Percentiles rank a stretch among this genome's conserved stretches.
These are phyloP conservation scores for Ciborinia camelliae DNA, from an alignment of 2,329 filamentous ascomycete genomes.

Conservation along the genomic window DNA sequence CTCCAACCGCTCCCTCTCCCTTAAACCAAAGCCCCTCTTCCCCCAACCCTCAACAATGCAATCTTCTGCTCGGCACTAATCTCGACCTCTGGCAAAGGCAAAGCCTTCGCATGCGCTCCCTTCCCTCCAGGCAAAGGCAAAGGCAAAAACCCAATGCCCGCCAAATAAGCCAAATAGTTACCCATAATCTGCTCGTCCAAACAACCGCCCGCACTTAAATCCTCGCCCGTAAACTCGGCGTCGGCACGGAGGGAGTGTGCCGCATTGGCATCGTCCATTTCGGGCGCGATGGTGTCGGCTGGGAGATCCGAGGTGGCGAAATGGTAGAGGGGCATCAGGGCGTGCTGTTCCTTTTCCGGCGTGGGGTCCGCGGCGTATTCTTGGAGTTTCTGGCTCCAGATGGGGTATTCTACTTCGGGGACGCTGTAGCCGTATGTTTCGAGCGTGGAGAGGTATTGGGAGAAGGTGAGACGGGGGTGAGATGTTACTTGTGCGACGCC, in stretches of 20 bases:
- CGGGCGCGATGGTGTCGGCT: constrained; percentile 63
- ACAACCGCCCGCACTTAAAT: constrained; percentile 32
- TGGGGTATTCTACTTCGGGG: constrained; percentile 62
- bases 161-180: constrained; percentile 34
- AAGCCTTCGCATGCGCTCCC: no score
- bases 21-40: constrained; percentile 27
- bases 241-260: constrained; percentile 61
- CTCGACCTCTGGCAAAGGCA: constrained; percentile 20
- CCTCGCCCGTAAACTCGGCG: constrained; percentile 37
- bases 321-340: constrained; percentile 69
- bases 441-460: constrained; percentile 69
- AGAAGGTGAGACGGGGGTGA: constrained; percentile 74
- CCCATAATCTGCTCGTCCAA: constrained; percentile 36
- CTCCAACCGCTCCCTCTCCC: background rate
- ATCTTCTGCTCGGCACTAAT: constrained; percentile 27
- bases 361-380: constrained; percentile 45
- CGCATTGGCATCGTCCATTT: constrained; percentile 68
- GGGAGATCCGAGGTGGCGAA: constrained; percentile 68
- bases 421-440: constrained; percentile 70
- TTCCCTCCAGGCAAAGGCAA: constrained; percentile 32
- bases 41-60: constrained; percentile 29
- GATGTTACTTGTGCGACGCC: constrained; percentile 75
- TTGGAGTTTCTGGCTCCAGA: constrained; percentile 66
- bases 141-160: constrained; percentile 33
- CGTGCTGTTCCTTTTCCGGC: constrained; percentile 61